Base-by-base conservation (phyloP, 2,329 filamentous ascomycete genomes). In the Xylaria sp. region DNA sequence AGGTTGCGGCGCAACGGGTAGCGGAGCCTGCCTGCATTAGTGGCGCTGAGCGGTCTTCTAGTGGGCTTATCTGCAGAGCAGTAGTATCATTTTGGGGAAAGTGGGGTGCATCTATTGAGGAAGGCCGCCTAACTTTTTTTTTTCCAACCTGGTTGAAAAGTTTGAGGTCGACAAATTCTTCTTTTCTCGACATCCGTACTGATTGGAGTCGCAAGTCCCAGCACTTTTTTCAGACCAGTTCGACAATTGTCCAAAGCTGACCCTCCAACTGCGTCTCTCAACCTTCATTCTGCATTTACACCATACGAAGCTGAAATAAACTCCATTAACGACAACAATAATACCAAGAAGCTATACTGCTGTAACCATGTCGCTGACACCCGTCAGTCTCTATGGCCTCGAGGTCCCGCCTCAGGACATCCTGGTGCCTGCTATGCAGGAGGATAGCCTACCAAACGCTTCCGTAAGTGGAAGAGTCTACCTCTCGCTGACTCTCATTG, bases 311-410 rank as follows among this genome's bases (percentile, higher is more conserved):
- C 41, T 28, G 28, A 41, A 58, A 59, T 5, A 10, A 12, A 72
- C 58, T 71, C 56, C n/a, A 62, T 46, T 13, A 54, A 60, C 48
- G 54, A 39, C 48, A 57, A 64, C 39, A 62, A 50, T n/a, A 50
- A 58, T 44, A 57, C 25, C 48, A 61, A 65, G 54, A 67, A 67
- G n/a, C 4, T 9, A 1, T 37, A 13, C 20, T 18, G 28, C 58
- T 60, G 66, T 70, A 71, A 73, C 76, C 75, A 90, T 90, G 88
- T 84, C 87, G 81, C 80, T 85, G 73, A 79, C 87, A 78, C 87
- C 88, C 73, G 92, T 96, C 82, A 93, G 92, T 81, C 87, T 98
- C 80, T 99, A 96, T 81, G 94, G 94, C 83, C 91, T 98, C 76
- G 91, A 94, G 86, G 92, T 98, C 82, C 94, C 94, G 76, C 88